Percentiles rank a stretch among this genome's conserved stretches.
Conservation (phyloP, 2,329 filamentous ascomycete genomes). For the Pyrenochaeta sp. region DNA sequence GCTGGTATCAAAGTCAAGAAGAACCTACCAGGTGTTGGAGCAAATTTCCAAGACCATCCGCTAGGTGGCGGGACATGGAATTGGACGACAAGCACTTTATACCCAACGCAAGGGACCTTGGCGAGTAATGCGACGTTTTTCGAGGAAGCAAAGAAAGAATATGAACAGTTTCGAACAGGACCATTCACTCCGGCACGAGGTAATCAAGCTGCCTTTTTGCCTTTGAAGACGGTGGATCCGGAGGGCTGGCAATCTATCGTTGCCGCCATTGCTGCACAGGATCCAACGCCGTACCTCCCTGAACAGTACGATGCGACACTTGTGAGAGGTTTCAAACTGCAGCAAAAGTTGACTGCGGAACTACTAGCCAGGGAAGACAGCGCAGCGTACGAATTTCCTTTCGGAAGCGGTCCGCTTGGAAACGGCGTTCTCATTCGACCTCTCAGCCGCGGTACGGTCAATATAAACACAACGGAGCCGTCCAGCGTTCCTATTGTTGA, state of each 20-base stretch:
- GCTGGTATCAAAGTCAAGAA: conserved; percentile 31
- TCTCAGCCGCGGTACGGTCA: conserved; percentile 46
- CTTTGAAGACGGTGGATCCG: conserved; percentile 11
- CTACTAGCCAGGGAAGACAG: conserved; percentile 26
- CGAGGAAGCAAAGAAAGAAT: conserved; percentile 23
- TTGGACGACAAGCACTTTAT: conserved; percentile 11
- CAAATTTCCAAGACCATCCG: conserved; percentile 45
- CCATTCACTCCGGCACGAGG: conserved; percentile 26
- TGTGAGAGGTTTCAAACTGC: conserved; percentile 19
- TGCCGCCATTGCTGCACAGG: conserved; percentile 15
- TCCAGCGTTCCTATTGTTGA: conserved; percentile 35
- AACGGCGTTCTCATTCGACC: conserved; percentile 22
- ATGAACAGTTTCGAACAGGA: conserved; percentile 4
- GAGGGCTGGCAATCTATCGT: conserved; percentile 11
- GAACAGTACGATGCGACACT: conserved; percentile 8
- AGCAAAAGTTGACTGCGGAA: conserved; percentile 26
- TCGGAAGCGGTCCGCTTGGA: conserved; percentile 13
- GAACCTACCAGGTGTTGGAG: conserved; percentile 37
- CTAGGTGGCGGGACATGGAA: conserved; percentile 9
- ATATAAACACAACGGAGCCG: conserved; percentile 40
- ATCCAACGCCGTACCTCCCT: conserved; percentile 19
- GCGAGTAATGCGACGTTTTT: conserved; percentile 27
- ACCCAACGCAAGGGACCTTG: neutral
- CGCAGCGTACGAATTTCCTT: conserved; percentile 34
- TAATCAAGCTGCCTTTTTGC: conserved; percentile 22